Evolutionary conservation across 2,329 filamentous ascomycete genomes (phyloP), one percentile per base, ranked within the genome.

Genomic region (Colletotrichum sublineola): DNA sequence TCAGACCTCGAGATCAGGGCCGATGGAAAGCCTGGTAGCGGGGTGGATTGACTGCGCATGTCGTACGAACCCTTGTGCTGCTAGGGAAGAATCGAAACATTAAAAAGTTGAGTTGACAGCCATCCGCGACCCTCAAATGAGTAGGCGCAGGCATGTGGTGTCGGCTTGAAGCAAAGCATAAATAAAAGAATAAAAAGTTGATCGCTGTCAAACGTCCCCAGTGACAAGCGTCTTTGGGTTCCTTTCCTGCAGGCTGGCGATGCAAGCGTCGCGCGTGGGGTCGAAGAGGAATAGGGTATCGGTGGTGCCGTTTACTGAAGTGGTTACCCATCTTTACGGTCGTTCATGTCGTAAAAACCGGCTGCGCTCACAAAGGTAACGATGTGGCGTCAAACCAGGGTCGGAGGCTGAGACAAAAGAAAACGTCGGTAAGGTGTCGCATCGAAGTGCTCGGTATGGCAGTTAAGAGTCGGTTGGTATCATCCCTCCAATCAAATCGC

Each of bases 171-270:
- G 36, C 31, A 56, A 60, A 50, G 40, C 31, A 53, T 68, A 15
- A 20, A 24, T 24, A 24, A 24, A 24, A 24, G 24, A 24, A 24
- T 24, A 20, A 69, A 69, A 64, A 44, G 44, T 36, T 72, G 68
- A 48, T 64, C 69, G 69, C 67, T 58, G 69, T 61, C 63, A 65
- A 69, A 60, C 64, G 66, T 63, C 53, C 60, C 66, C 50, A 61
- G 60, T 72, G 69, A 61, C 60, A 64, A 69, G 62, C 48, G 66
- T 60, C 53, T 18, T 55, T 60, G 53, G 66, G 58, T 63, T 72
- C 69, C 66, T 72, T 72, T 72, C 69, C 66, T 72, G 66, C 69
- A 72, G 66, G 69, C 46, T 31, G 69, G 69, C 66, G 53, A 61
- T 65, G 69, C 69, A 72, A 69, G 69, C 69, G 44, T 64, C 55